Percentiles rank a stretch among this genome's conserved stretches.
Evolutionary conservation across 1,284 basidiomycete genomes (phyloP).

Genomic region (Anthracocystis walkeri): DNA sequence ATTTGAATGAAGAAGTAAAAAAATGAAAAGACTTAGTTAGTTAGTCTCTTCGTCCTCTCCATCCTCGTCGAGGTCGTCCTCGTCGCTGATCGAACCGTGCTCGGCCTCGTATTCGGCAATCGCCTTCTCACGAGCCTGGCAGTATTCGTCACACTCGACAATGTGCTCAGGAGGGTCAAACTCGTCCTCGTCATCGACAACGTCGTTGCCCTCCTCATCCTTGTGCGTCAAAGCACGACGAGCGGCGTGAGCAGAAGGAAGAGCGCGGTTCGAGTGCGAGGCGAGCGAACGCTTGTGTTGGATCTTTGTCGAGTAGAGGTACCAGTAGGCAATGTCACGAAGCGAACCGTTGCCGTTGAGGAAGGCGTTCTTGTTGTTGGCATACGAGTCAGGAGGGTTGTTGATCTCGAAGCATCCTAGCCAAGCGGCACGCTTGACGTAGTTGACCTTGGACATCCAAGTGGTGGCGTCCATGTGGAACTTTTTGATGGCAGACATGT

Average conservation of each 20-base stretch:
- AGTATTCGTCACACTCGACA: conserved; percentile 53
- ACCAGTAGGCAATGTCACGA: conserved; percentile 58
- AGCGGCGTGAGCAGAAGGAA: conserved; percentile 37
- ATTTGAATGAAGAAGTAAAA: conserved; percentile 1
- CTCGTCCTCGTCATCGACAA: conserved; percentile 47
- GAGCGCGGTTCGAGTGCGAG: conserved; percentile 52
- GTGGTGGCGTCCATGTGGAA: conserved; percentile 59
- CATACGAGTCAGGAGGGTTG: conserved; percentile 63
- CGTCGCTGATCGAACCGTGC: conserved; percentile 35
- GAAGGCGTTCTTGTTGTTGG: conserved; percentile 64
- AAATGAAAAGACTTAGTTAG: no score
- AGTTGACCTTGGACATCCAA: conserved; percentile 53
- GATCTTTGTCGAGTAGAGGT: conserved; percentile 43
- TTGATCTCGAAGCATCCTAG: conserved; percentile 63
- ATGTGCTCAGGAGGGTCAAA: conserved; percentile 35
- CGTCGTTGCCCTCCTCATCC: conserved; percentile 50
- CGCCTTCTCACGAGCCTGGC: conserved; percentile 42
- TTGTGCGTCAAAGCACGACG: conserved; percentile 40
- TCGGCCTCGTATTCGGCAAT: conserved; percentile 39
- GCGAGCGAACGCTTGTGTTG: conserved; percentile 33
- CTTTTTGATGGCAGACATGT: conserved; percentile 48
- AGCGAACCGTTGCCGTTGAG: conserved; percentile 56
- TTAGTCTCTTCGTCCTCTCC: conserved; percentile 19
- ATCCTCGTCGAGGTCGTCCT: conserved; percentile 44
- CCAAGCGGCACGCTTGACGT: conserved; percentile 66